Evolutionary conservation across 1,284 basidiomycete genomes (phyloP).

Genomic region (Malassezia psittaci): DNA sequence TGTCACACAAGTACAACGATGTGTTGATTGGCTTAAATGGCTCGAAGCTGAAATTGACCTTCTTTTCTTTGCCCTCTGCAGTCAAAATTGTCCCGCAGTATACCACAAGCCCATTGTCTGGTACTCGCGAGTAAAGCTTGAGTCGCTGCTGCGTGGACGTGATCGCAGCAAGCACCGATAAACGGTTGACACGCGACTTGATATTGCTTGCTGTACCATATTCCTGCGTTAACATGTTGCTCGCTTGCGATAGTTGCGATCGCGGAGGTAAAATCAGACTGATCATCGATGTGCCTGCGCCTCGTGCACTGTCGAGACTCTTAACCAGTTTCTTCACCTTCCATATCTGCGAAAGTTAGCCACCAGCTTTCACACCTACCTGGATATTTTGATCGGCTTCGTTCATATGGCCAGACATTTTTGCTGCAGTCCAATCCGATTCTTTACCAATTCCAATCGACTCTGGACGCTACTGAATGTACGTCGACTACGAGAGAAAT

Average conservation of each 20-base stretch:
- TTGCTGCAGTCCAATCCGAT: not conserved
- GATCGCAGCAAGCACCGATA: constrained; percentile 94
- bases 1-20: constrained; percentile 89
- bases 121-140: constrained; percentile 80
- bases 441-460: too few relatives aligned
- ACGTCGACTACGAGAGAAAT: too few relatives aligned
- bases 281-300: constrained; percentile 97
- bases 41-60: constrained; percentile 78
- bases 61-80: constrained; percentile 93
- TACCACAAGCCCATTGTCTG: constrained; percentile 91
- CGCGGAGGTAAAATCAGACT: constrained; percentile 86
- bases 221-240: constrained; percentile 93
- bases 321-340: constrained; percentile 79
- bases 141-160: constrained; percentile 97
- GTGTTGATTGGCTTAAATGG: constrained; percentile 92
- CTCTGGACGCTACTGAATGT: too few relatives aligned
- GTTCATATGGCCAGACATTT: constrained; percentile 10
- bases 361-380: not conserved
- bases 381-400: constrained; percentile 21
- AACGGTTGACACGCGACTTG: constrained; percentile 95
- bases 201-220: constrained; percentile 81
- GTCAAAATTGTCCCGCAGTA: constrained; percentile 86
- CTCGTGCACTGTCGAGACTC: constrained; percentile 43
- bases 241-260: constrained; percentile 91
- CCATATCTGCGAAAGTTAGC: constrained; percentile 52